A percentile compares a stretch with the other conserved stretches of the same genome.
These are phyloP conservation scores for Fagus crenata DNA, from an alignment of 306 rosid species.

Conservation along the genomic window DNA sequence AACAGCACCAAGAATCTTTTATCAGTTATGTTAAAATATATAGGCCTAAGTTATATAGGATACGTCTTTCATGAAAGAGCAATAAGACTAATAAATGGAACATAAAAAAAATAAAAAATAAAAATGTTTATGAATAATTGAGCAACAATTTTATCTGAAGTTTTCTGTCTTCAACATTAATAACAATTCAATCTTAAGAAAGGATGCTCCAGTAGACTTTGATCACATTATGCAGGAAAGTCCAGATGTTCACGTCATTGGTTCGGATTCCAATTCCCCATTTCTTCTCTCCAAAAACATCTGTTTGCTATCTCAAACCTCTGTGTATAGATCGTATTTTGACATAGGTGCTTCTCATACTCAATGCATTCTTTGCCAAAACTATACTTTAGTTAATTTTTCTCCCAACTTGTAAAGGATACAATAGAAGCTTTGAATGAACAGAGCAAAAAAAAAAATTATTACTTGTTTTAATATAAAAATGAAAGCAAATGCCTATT, in stretches of 20 bases:
- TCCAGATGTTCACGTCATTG: background rate
- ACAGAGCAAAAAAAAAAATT: no score
- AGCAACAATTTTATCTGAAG: background rate
- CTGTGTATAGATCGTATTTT: background rate
- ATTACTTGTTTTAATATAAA: no score
- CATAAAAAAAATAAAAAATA: slow-evolving; percentile 15
- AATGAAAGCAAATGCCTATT: no score
- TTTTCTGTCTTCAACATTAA: slow-evolving; percentile 4
- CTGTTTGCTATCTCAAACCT: background rate
- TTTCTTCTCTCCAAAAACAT: background rate
- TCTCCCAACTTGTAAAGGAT: background rate
- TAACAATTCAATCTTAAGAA: slow-evolving; percentile 24
- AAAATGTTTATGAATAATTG: background rate
- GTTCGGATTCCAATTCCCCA: background rate
- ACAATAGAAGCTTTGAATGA: no score
- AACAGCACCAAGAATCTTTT: slow-evolving; percentile 24
- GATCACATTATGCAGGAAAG: background rate
- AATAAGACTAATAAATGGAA: slow-evolving; percentile 17
- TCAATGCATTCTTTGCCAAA: background rate
- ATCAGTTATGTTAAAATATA: slow-evolving; percentile 18
- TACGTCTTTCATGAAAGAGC: slow-evolving; percentile 22
- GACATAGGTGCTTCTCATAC: background rate
- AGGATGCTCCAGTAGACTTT: background rate
- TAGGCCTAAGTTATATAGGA: slow-evolving; percentile 4
- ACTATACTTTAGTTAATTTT: background rate